phyloP scores from a whole-genome alignment of 345 rosid species.

The Turnera subulata region DNA sequence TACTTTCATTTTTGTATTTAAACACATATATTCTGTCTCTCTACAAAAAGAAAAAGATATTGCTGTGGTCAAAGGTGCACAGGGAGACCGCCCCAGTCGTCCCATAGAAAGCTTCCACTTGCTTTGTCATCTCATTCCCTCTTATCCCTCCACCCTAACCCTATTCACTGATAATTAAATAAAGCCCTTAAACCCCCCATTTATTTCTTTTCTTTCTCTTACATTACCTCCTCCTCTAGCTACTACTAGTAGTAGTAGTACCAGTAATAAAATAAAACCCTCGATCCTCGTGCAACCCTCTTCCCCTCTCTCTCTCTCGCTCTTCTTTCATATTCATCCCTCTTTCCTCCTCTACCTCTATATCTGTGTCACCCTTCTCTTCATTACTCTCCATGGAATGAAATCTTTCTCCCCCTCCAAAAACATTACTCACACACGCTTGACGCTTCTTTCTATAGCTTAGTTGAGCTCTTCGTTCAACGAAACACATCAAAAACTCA shows the following conservation, averaged over 20 bases:
- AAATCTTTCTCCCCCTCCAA: neutral
- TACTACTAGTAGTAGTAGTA: too few relatives aligned
- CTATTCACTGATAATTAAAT: too few relatives aligned
- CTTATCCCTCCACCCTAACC: too few relatives aligned
- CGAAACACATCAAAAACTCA: neutral
- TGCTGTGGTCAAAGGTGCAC: conserved; percentile 15
- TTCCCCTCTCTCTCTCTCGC: neutral
- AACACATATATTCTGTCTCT: too few relatives aligned
- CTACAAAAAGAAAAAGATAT: neutral
- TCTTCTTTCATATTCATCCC: neutral
- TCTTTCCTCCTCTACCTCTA: conserved; percentile 11
- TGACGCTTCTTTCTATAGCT: too few relatives aligned
- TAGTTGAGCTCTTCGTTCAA: neutral
- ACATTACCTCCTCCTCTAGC: too few relatives aligned
- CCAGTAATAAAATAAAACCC: neutral
- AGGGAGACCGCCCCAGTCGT: conserved; percentile 49
- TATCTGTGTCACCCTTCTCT: conserved; percentile 20
- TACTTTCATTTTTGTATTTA: too few relatives aligned
- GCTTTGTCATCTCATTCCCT: too few relatives aligned
- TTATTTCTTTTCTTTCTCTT: conserved; percentile 32
- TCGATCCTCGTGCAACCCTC: conserved; percentile 24
- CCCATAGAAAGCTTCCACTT: conserved; percentile 63
- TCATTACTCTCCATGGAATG: neutral
- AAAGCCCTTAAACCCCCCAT: too few relatives aligned
- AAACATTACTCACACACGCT: neutral